phyloP scores from a whole-genome alignment of 2,329 filamentous ascomycete genomes.

The Aspergillus fumigatiaffinis region DNA sequence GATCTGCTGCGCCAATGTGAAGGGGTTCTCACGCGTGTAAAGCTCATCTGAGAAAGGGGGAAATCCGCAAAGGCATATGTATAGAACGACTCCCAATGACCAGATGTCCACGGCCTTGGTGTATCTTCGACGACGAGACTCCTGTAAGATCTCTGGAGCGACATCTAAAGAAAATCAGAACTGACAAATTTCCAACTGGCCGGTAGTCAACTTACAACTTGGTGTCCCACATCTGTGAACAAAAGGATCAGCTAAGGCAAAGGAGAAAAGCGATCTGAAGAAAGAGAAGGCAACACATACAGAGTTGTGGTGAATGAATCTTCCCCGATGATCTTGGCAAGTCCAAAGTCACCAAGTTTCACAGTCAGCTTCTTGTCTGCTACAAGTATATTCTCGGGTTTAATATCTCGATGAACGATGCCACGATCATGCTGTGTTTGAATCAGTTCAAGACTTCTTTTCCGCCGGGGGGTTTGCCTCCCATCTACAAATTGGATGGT shows the following conservation, averaged over 20 bases:
- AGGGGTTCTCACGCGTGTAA: constrained; percentile 75
- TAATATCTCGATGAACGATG: constrained; percentile 96
- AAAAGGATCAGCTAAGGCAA: neutral
- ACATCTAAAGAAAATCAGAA: constrained; percentile 56
- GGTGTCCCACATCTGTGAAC: constrained; percentile 72
- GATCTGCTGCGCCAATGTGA: constrained; percentile 83
- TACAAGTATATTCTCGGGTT: constrained; percentile 92
- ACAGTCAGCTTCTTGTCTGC: constrained; percentile 79
- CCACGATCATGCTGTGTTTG: constrained; percentile 78
- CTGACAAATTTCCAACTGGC: neutral
- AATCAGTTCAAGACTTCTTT: neutral
- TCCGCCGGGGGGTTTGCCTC: neutral
- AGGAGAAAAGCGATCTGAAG: neutral
- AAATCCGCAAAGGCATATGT: constrained; percentile 95
- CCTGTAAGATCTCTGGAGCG: constrained; percentile 88
- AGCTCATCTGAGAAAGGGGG: constrained; percentile 96
- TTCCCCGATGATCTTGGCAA: constrained; percentile 97
- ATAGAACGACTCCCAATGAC: constrained; percentile 96
- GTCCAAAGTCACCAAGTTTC: constrained; percentile 92
- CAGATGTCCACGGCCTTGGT: constrained; percentile 94
- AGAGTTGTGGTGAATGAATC: constrained; percentile 96
- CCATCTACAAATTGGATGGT: neutral
- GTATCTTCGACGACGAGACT: constrained; percentile 77
- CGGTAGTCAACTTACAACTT: constrained; percentile 57
- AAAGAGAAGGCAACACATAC: constrained; percentile 38